Evolutionary conservation across 2,329 filamentous ascomycete species (phyloP), one percentile per base, ranked within the genome.

Genomic region (Emmonsia crescens): DNA sequence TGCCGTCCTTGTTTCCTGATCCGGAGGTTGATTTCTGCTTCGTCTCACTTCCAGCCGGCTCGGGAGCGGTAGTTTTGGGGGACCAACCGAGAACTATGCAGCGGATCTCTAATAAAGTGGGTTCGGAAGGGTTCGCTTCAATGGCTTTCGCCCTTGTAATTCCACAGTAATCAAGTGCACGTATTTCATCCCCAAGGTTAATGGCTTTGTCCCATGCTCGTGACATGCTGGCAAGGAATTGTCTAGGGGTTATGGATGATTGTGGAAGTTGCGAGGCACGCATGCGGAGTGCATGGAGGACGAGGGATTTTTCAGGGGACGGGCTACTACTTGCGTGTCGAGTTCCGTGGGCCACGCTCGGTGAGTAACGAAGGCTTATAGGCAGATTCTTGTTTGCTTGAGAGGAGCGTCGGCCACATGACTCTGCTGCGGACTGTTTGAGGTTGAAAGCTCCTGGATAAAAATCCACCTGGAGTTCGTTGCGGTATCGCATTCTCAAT

Each of bases 141-240:
- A 74, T 69, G 0, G 67, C 67, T 36, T 76, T 67, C 9, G 67
- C 69, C 29, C 74, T 69, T 12, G 76, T 78, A n/a, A 79, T 72
- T 36, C 77, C 77, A 60, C 74, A 75, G 64, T 77, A 76, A 63
- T 73, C 74, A 16, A 79, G 72, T 66, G 77, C 72, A 56, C 74
- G 75, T 44, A 77, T 71, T 64, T 79, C 77, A 61, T 78, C 73
- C 58, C 77, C 74, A 8, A 79, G 68, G 4, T 68, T 71, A 52
- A 70, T 68, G 2, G 73, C 71, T 48, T 73, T 69, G 63, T 76
- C 70, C 77, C 77, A 79, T n/a, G 75, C 75, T 51, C 70, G 64
- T 9, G 76, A 75, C 21, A 79, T 69, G 58, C 76, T 75, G 29
- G 62, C 66, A n/a, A 79, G 69, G 27, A 79, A 67, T 29, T 74